Evolutionary conservation across 129 eudicot genomes (phyloP), one percentile per base, ranked within the genome.

Genomic region (Lactuca sativa): DNA sequence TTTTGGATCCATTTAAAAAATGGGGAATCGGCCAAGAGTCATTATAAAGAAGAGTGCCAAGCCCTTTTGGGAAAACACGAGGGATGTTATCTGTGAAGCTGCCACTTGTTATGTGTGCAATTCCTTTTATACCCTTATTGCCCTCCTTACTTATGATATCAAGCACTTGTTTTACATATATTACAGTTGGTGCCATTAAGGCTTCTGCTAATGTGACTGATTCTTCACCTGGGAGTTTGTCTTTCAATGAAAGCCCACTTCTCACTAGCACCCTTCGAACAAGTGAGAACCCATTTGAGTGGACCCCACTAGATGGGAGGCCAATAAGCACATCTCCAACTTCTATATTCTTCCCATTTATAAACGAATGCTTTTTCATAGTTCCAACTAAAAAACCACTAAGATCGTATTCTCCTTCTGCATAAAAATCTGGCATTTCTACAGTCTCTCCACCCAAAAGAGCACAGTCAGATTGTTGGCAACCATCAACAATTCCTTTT

Each of bases 391-490:
- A 96, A 79, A 92, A 92, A 53, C 97, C 97, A 78, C 97, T 91
- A 47, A 91, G 89, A 78, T 91, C 97, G 49, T 91, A 91, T 75
- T 91, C 96, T 3, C 95, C 97, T 38, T 86, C 81, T 30, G 93
- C 93, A 76, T 91, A 91, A 55, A 91, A 91, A 69, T 81, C 95
- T 59, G 97, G 97, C 97, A 91, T 91, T 71, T 91, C 97, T 66
- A 96, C 96, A 75, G 96, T 91, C 97, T 92, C 95, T 60, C 95
- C 96, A 25, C 97, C 97, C 14, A 89, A 81, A 70, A 92, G 88
- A 77, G 81, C 78, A 21, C 96, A 85, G 5, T 86, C 95, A 58
- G 96, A 86, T 64, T 89, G 92, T 59, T 79, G 88, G 85, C 98
- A 92, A 64, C 95, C 96, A 79, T 82, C 79, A 5, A 92, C 91